Base-by-base conservation (phyloP, 495 filamentous ascomycete species). In the Talaromyces thailandensis region DNA sequence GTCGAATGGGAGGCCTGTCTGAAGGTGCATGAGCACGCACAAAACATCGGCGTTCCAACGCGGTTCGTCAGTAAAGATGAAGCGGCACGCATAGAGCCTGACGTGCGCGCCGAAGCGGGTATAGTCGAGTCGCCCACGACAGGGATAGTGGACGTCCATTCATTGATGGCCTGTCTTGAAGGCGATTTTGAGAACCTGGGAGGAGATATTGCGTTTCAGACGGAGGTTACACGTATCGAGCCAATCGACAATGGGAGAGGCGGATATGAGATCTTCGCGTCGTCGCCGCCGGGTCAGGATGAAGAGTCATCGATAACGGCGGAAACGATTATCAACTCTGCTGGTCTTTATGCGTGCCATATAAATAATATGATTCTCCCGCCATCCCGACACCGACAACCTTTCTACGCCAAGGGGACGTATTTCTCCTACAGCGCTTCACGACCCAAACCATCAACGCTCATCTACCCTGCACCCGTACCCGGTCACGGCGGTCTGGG, bases 371-470 rank as follows among this genome's bases (percentile, higher is more conserved):
- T 91, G 79, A 82, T 98, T 28, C 81, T 93, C 0, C 89, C 90
- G 0, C 28, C 67, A 0, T 75, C 74, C 4, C 75, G 83, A 0
- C 85, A 86, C 57, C 71, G 76, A 16, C 82, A 73, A 12, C 82
- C 90, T 3, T 88, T 83, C 73, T 98, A 89, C 75, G 94, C 93
- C 28, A 98, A 98, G 76, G 94, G 94, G 0, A 92, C 91, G 11
- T 98, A 98, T 76, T 97, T 93, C 76, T 91, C 89, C 32, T 96
- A 96, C 75, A 72, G 80, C 2, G 75, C 84, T 0, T 82, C 86
- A 3, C 66, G 64, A 0, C 93, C 91, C 5, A 79, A 76, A 14
- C 87, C 95, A 2, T 75, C 71, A 7, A 93, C 88, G 1, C 83
- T 98, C 3, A 75, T 98, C 23, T 98, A 98, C 69, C 94, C 94